These are phyloP conservation scores for Chlamydomonas reinhardtii DNA, from an alignment of 163 green algal genomes.

Conservation along the genomic window DNA sequence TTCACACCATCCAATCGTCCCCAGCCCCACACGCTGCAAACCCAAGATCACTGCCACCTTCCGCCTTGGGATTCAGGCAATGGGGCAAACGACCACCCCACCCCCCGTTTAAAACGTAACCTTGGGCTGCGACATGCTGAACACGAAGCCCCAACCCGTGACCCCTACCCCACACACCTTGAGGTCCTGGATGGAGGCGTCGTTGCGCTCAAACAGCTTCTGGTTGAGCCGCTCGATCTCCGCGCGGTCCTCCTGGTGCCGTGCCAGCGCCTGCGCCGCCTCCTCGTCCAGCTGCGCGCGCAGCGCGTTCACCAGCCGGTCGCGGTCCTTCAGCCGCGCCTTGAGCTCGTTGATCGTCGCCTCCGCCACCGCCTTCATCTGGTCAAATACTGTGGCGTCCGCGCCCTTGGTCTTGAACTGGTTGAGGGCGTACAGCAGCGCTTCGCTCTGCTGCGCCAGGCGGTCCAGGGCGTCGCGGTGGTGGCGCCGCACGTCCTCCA, in stretches of 20 bases:
- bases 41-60: no score
- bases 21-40: no score
- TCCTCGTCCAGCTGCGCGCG: constrained; percentile 53
- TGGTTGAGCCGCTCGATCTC: constrained; percentile 76
- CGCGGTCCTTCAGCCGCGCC: constrained; percentile 62
- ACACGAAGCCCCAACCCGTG: no score
- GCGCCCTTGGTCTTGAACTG: constrained; percentile 42
- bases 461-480: constrained; percentile 75
- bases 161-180: no score
- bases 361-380: constrained; percentile 75
- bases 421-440: constrained; percentile 60
- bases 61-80: no score
- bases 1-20: no score
- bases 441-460: constrained; percentile 61
- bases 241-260: constrained; percentile 60
- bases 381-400: constrained; percentile 48
- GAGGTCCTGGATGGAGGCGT: constrained; percentile 61
- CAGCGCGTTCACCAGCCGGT: constrained; percentile 24
- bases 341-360: constrained; percentile 74
- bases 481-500: constrained; percentile 63
- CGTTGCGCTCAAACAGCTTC: constrained; percentile 69
- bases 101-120: no score
- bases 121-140: no score
- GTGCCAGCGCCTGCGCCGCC: constrained; percentile 50
- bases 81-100: no score